phyloP scores from a whole-genome alignment of 768 basidiomycete species.

The Lenzites betulinus region DNA sequence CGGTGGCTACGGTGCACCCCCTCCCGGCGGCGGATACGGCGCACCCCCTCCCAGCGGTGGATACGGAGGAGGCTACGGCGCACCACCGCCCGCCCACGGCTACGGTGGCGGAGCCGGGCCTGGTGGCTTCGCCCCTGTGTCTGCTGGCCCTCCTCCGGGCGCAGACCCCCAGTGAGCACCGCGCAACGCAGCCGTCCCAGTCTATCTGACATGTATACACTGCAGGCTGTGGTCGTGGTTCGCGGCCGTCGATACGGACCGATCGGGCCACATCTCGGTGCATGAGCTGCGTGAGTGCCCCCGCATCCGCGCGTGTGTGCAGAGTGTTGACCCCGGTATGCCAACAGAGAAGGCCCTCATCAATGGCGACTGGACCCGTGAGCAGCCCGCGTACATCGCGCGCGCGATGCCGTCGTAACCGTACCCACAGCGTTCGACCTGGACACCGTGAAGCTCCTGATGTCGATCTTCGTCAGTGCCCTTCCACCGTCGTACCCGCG shows the following conservation, averaged over 20 bases:
- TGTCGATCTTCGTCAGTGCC: constrained; percentile 72
- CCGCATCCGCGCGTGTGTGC: constrained; percentile 37
- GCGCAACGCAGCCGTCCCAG: neutral
- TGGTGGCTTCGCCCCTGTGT: constrained; percentile 33
- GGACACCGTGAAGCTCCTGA: constrained; percentile 84
- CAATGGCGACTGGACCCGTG: constrained; percentile 77
- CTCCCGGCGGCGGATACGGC: constrained; percentile 34
- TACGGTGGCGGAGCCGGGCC: constrained; percentile 19
- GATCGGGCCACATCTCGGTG: constrained; percentile 67
- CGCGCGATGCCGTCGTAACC: neutral
- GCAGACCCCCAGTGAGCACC: constrained; percentile 75
- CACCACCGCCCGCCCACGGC: neutral
- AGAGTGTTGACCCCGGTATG: neutral
- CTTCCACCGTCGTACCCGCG: neutral
- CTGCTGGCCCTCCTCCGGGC: constrained; percentile 56
- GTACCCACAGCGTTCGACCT: constrained; percentile 79
- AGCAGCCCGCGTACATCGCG: constrained; percentile 33
- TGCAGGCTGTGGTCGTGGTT: constrained; percentile 77
- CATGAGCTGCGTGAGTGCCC: constrained; percentile 63
- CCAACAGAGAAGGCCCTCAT: constrained; percentile 48
- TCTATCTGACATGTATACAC: neutral
- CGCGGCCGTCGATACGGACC: constrained; percentile 62
- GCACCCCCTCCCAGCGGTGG: constrained; percentile 21
- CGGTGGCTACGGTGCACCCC: constrained; percentile 13
- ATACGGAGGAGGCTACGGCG: constrained; percentile 24